phyloP scores from a whole-genome alignment of 768 basidiomycete species.

The Dentipellis sp. region DNA sequence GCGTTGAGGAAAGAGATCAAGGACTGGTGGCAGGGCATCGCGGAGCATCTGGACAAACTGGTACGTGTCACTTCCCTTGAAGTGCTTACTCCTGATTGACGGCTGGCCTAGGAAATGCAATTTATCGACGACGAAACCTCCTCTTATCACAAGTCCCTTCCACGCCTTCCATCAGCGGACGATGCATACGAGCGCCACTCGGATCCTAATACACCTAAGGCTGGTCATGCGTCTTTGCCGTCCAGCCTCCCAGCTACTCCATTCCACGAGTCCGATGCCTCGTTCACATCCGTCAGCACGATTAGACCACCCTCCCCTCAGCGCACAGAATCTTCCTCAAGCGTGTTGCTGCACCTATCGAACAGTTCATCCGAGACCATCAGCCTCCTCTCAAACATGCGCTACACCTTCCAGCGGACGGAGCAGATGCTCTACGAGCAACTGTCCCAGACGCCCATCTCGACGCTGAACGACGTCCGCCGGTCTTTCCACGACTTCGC shows the following conservation, averaged over 20 bases:
- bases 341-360: slow-evolving; percentile 16
- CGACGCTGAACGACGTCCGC: slow-evolving; percentile 53
- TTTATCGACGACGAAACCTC: slow-evolving; percentile 15
- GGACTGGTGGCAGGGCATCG: slow-evolving; percentile 57
- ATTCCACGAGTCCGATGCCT: not conserved
- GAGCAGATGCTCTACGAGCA: slow-evolving; percentile 54
- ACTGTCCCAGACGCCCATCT: slow-evolving; percentile 35
- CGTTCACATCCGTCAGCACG: not conserved
- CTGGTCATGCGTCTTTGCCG: slow-evolving; percentile 7
- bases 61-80: slow-evolving; percentile 25
- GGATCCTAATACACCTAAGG: slow-evolving; percentile 9
- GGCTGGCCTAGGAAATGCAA: slow-evolving; percentile 32
- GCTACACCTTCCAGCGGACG: slow-evolving; percentile 45
- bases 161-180: slow-evolving; percentile 50
- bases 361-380: slow-evolving; percentile 22
- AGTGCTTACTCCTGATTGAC: not conserved
- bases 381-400: slow-evolving; percentile 36
- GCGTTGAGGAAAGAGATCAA: slow-evolving; percentile 50
- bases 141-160: slow-evolving; percentile 38
- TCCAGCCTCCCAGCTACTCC: not conserved
- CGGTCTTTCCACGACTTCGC: slow-evolving; percentile 45
- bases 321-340: not conserved
- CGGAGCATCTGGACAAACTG: slow-evolving; percentile 50
- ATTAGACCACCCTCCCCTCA: not conserved
- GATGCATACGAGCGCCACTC: slow-evolving; percentile 34